These are phyloP conservation scores for Russula emetica DNA, from an alignment of 768 basidiomycete genomes.

Conservation along the genomic window DNA sequence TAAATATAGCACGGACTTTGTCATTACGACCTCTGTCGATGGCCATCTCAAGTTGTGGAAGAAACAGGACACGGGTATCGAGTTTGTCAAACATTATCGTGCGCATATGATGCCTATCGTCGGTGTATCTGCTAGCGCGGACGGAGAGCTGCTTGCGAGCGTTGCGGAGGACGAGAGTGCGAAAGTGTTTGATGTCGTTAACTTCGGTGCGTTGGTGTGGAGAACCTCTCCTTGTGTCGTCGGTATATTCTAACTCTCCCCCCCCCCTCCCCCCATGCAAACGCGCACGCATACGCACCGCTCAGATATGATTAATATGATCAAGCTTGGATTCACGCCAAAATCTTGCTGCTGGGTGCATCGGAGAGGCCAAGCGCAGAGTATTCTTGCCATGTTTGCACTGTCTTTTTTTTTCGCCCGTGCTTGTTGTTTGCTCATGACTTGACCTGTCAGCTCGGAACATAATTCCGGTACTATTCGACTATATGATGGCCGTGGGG, in stretches of 20 bases:
- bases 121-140: constrained; percentile 80
- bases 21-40: constrained; percentile 92
- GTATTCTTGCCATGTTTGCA: constrained; percentile 79
- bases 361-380: constrained; percentile 78
- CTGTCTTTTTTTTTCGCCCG: constrained; percentile 4
- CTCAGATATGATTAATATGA: constrained; percentile 97
- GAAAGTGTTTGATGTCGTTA: constrained; percentile 96
- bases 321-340: constrained; percentile 82
- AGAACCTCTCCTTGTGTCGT: not conserved
- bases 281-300: not conserved
- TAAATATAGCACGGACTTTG: constrained; percentile 72
- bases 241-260: not conserved
- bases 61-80: constrained; percentile 92
- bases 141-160: constrained; percentile 89
- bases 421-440: constrained; percentile 22
- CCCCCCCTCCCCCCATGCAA: not conserved
- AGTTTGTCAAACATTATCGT: constrained; percentile 97
- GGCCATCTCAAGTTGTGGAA: constrained; percentile 99
- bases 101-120: constrained; percentile 80
- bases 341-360: constrained; percentile 96
- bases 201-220: constrained; percentile 69
- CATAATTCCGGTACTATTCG: constrained; percentile 66
- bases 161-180: constrained; percentile 88
- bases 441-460: constrained; percentile 61
- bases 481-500: constrained; percentile 90